Base-by-base conservation (phyloP, 2,329 filamentous ascomycete species). In the Fonsecaea monophora region DNA sequence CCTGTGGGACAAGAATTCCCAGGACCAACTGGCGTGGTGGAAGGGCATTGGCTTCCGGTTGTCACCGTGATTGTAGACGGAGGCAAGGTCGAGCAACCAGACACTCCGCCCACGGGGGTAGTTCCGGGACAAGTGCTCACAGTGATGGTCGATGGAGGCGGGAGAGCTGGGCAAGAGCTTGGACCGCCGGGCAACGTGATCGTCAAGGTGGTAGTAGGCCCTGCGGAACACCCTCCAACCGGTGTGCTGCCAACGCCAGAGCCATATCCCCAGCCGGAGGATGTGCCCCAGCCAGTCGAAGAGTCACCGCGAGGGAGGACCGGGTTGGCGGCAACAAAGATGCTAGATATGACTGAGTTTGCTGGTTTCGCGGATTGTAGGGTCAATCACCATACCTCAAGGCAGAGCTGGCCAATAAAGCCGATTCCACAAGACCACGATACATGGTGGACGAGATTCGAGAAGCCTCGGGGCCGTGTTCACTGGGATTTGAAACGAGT, bases 361-460 rank as follows among this genome's bases (percentile, higher is more conserved):
- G 15, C 7, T 35, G 12, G 30, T 18, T 8, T 55, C 6, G n/a
- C 9, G 13, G 25, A 35, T 9, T 10, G 9, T 8, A 45, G 15
- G 25, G 40, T 5, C 30, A 13, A 15, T 10, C 3, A 35, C 15
- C 25, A 21, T 48, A 60, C 58, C 58, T 60, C 15, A 48, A 34
- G 37, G 40, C 37, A 45, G 58, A 34, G 58, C 58, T 21, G 5
- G 58, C 58, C 35, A 60, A 42, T 3, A 60, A n/a, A 34, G 38
- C 37, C 15, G 45, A 48, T 21, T 45, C 21, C 58, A 60, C 58
- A 35, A 60, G 37, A 30, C 25, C 32, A 25, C 21, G 18, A 45
- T 60, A 48, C 58, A 60, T 60, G 58, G 13, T 60, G 40, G 21
- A 50, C 25, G 45, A 60, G 40, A 45, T 45, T 45, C 40, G 40